phyloP scores from a whole-genome alignment of 1,139 yeast species.

The Spathaspora sp. region DNA sequence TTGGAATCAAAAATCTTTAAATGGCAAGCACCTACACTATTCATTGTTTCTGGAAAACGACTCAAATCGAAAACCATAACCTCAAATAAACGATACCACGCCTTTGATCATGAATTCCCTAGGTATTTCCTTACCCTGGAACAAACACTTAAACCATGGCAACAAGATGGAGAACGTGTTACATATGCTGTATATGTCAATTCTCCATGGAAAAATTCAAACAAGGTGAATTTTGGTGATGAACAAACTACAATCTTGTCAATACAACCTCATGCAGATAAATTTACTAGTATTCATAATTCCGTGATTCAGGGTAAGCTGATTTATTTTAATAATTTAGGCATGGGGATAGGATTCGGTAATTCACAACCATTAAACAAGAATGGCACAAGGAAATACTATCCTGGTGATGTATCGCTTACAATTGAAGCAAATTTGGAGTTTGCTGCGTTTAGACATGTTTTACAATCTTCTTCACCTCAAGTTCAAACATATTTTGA shows the following conservation, averaged over 20 bases:
- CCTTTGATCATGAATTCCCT: conserved; percentile 55
- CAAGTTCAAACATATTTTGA: conserved; percentile 28
- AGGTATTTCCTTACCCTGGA: conserved; percentile 37
- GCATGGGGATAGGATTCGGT: conserved; percentile 85
- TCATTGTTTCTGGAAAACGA: conserved; percentile 66
- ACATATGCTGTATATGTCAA: conserved; percentile 62
- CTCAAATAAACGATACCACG: conserved; percentile 48
- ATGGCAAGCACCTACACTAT: conserved; percentile 85
- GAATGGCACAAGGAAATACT: conserved; percentile 34
- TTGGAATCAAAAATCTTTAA: conserved; percentile 81
- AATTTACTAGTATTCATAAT: conserved; percentile 41
- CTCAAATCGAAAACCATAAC: conserved; percentile 39
- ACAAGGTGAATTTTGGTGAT: conserved; percentile 73
- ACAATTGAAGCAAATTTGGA: conserved; percentile 78
- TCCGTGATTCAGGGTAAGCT: conserved; percentile 34
- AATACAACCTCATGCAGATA: conserved; percentile 63
- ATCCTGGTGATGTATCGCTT: conserved; percentile 73
- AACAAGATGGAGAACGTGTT: conserved; percentile 39
- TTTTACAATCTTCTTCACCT: conserved; percentile 31
- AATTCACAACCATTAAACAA: conserved; percentile 58
- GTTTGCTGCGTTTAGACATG: conserved; percentile 74
- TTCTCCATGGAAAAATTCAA: conserved; percentile 76
- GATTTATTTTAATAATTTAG: conserved; percentile 64
- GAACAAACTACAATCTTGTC: conserved; percentile 55
- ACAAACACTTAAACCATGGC: conserved; percentile 32